Conservation (phyloP, 139 green algal species). For the Nannochloris sp. region DNA sequence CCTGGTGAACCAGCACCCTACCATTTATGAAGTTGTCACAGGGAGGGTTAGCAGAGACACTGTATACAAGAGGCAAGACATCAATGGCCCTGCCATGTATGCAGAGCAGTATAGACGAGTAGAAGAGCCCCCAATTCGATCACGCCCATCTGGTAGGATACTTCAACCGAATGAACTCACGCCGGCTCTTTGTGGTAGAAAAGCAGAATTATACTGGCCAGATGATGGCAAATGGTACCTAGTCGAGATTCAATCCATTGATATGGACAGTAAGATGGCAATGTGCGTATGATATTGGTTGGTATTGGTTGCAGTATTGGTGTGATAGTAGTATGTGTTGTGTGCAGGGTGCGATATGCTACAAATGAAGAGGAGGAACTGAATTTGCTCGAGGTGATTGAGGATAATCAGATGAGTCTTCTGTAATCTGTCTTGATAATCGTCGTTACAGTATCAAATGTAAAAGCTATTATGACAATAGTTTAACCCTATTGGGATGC, state of each 20-base stretch:
- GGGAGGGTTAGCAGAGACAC: slow-evolving; percentile 38
- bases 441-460: no score
- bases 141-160: slow-evolving; percentile 37
- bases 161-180: slow-evolving; percentile 42
- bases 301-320: not conserved
- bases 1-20: slow-evolving; percentile 79
- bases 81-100: not conserved
- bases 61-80: slow-evolving; percentile 13
- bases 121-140: slow-evolving; percentile 5
- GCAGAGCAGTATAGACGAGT: not conserved
- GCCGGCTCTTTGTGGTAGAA: slow-evolving; percentile 45
- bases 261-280: slow-evolving; percentile 50
- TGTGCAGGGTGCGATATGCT: slow-evolving; percentile 65
- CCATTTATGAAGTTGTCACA: slow-evolving; percentile 76
- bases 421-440: not conserved
- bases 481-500: no score
- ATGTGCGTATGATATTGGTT: slow-evolving; percentile 44
- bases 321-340: not conserved
- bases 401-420: slow-evolving; percentile 71
- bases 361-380: slow-evolving; percentile 72
- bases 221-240: slow-evolving; percentile 83
- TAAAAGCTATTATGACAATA: no score
- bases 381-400: slow-evolving; percentile 72
- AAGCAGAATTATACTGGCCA: slow-evolving; percentile 84
- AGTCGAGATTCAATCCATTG: slow-evolving; percentile 62